Evolutionary conservation across 1,284 basidiomycete genomes (phyloP), one percentile per base, ranked within the genome.

Genomic region (Pholiota adiposa): DNA sequence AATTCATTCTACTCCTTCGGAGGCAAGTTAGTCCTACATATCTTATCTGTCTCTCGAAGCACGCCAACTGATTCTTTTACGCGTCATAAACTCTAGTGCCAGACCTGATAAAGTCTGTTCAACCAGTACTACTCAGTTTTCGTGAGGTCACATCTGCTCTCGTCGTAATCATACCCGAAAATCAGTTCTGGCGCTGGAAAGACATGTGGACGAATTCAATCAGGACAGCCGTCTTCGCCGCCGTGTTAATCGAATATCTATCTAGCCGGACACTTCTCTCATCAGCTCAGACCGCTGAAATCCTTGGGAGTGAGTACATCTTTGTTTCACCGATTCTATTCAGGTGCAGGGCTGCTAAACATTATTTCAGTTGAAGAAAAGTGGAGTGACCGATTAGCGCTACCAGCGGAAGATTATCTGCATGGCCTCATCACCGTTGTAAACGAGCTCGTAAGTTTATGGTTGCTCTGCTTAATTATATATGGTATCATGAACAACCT

Each of bases 321-420:
- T 62, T 50, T 55, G 51, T 41, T 65, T 57, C 33, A 62, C 46
- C 59, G 40, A 25, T 25, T 5, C 11, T n/a, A n/a, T 34, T 51
- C 48, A 43, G 38, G 51, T 16, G 36, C 23, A 33, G 34, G 50
- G 14, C 60, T 44, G 61, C 46, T 56, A 25, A 59, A 44, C 40
- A 67, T 44, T 50, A 25, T 40, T 58, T 36, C 62, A 94, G 92
- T 94, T 52, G 78, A 86, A 67, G 79, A 81, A 9, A 87, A 87
- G 63, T 93, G 88, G 89, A 80, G 82, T 56, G 88, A 89, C 68
- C 80, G 85, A 43, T 82, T 94, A 57, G 71, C 79, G 1, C 69
- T 95, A 29, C 78, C 88, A 7, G 86, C 83, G 1, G 93, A 95
- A 72, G 93, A 95, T 68, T 95, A 95, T 72, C 79, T 95, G n/a